Conservation (phyloP, 805 yeast species). For the Metschnikowia hibisci region DNA sequence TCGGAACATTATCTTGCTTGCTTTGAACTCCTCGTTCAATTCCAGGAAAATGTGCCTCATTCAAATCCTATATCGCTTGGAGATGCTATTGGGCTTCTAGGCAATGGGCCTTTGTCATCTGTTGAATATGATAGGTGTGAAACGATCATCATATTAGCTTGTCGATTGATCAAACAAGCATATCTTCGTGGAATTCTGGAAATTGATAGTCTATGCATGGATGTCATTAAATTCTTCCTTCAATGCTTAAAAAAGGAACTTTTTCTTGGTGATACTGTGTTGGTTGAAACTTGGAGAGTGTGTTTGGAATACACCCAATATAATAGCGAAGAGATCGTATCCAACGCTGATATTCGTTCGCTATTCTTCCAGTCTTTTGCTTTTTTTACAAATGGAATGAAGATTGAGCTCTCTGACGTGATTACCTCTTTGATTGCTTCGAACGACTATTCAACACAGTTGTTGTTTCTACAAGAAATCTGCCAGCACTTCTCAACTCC, state of each 20-base stretch:
- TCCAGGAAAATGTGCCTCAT: neutral
- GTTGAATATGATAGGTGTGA: conserved; percentile 39
- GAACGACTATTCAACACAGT: conserved; percentile 13
- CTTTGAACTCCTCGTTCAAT: neutral
- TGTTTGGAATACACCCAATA: conserved; percentile 22
- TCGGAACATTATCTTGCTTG: neutral
- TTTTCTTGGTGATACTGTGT: conserved; percentile 37
- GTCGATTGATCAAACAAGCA: conserved; percentile 12
- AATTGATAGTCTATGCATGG: conserved; percentile 39
- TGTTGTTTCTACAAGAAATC: conserved; percentile 28
- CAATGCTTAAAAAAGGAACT: conserved; percentile 38
- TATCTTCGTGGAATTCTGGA: conserved; percentile 4
- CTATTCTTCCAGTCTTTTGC: conserved; percentile 20
- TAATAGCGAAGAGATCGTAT: conserved; percentile 25
- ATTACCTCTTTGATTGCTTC: conserved; percentile 12
- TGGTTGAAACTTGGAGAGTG: conserved; percentile 28
- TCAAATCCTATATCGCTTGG: neutral
- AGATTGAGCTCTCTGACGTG: conserved; percentile 17
- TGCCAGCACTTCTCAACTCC: conserved; percentile 30
- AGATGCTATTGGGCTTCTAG: conserved; percentile 25
- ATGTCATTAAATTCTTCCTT: conserved; percentile 45
- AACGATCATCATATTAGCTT: conserved; percentile 29
- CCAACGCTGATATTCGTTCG: conserved; percentile 10
- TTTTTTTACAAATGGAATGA: conserved; percentile 18
- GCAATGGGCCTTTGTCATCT: conserved; percentile 27